Percentiles rank a stretch among this genome's conserved stretches.
Evolutionary conservation across 768 basidiomycete genomes (phyloP).

Genomic region (Porphyrellus cyaneotinctus): DNA sequence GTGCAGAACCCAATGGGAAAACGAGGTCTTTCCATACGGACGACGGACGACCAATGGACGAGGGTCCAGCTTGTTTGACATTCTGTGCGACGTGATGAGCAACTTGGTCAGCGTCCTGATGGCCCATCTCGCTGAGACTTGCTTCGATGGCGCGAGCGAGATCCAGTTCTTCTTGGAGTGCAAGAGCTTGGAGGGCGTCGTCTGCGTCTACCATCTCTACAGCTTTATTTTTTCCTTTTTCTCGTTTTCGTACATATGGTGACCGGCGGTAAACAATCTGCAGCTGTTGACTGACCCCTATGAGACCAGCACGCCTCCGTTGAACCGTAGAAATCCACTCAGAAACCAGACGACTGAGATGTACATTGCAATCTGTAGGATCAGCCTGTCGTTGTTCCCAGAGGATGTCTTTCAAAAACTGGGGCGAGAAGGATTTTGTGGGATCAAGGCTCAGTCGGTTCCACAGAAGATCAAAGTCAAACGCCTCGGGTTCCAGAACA

Average conservation of each 20-base stretch:
- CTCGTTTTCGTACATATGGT: background rate
- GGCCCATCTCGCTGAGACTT: slow-evolving; percentile 34
- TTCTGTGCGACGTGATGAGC: slow-evolving; percentile 6
- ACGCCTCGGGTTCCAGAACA: slow-evolving; percentile 41
- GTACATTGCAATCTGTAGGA: slow-evolving; percentile 17
- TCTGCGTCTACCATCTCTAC: slow-evolving; percentile 3
- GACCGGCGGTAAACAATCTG: slow-evolving; percentile 40
- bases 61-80: slow-evolving; percentile 4
- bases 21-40: slow-evolving; percentile 10
- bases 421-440: slow-evolving; percentile 41
- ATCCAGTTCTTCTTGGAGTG: slow-evolving; percentile 38
- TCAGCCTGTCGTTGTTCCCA: slow-evolving; percentile 18
- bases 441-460: slow-evolving; percentile 41
- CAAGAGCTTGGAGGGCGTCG: slow-evolving; percentile 15
- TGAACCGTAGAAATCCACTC: slow-evolving; percentile 31
- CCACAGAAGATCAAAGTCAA: slow-evolving; percentile 58
- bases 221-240: slow-evolving; percentile 1
- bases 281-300: slow-evolving; percentile 33
- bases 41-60: slow-evolving; percentile 1
- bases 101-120: slow-evolving; percentile 3
- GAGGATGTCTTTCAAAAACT: slow-evolving; percentile 39
- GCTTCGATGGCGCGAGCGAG: slow-evolving; percentile 45
- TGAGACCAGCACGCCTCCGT: slow-evolving; percentile 20
- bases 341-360: slow-evolving; percentile 31
- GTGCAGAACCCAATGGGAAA: background rate